Percentiles rank a stretch among this genome's conserved stretches.
These are phyloP conservation scores for Aspergillus indologenus DNA, from an alignment of 495 filamentous ascomycete species.

Conservation along the genomic window DNA sequence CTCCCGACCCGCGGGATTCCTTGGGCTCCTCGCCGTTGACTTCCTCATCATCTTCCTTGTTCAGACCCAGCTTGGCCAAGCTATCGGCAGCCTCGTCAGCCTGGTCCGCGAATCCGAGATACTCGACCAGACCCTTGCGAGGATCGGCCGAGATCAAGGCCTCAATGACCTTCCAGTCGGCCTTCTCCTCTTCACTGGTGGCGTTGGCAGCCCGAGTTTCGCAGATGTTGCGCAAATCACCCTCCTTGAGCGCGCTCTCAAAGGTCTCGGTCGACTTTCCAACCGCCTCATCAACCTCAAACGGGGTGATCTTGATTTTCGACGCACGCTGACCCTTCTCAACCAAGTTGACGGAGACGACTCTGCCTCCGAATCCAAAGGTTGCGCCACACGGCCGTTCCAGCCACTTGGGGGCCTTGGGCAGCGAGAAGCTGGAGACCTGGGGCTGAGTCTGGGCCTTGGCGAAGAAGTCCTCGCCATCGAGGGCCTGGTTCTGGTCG, in stretches of 20 bases:
- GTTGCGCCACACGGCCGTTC: constrained; percentile 81
- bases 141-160: constrained; percentile 80
- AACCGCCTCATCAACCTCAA: constrained; percentile 84
- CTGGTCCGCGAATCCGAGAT: constrained; percentile 76
- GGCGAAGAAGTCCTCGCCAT: constrained; percentile 96
- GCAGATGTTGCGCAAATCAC: constrained; percentile 75
- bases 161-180: constrained; percentile 91
- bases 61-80: constrained; percentile 43
- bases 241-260: constrained; percentile 73
- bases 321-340: constrained; percentile 64
- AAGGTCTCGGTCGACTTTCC: constrained; percentile 82
- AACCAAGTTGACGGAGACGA: constrained; percentile 70
- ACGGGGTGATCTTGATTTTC: constrained; percentile 76
- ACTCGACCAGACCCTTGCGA: constrained; percentile 74
- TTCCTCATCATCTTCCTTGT: constrained; percentile 38
- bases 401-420: constrained; percentile 86
- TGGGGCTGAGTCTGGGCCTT: constrained; percentile 89
- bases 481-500: constrained; percentile 64
- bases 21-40: constrained; percentile 49
- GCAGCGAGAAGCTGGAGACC: constrained; percentile 79
- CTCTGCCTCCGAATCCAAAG: constrained; percentile 94
- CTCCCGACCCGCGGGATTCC: constrained; percentile 38
- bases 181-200: constrained; percentile 82
- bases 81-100: constrained; percentile 49
- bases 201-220: constrained; percentile 71